phyloP scores from a whole-genome alignment of 2,329 filamentous ascomycete species.

The Trichoderma koningiopsis region DNA sequence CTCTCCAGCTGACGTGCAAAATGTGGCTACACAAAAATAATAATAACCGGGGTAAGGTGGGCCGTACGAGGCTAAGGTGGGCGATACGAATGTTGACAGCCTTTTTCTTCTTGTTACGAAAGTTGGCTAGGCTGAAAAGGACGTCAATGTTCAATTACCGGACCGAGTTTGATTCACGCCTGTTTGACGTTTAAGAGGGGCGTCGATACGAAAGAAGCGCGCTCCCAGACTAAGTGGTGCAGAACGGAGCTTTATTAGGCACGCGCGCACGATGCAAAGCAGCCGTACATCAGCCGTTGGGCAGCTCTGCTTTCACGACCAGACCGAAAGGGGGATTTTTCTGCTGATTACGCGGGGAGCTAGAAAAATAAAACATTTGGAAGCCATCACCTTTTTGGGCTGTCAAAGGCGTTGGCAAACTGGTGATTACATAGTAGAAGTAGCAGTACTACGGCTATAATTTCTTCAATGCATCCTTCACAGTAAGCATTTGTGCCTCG shows the following conservation, averaged over 20 bases:
- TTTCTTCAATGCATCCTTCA: too few species aligned
- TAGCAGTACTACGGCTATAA: neutral
- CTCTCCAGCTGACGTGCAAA: neutral
- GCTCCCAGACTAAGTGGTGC: too few species aligned
- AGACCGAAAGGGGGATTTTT: neutral
- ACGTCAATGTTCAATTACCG: neutral
- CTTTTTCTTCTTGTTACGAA: neutral
- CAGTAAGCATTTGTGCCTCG: neutral
- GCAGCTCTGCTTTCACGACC: slow-evolving; percentile 9
- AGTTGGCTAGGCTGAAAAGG: neutral
- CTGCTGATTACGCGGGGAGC: neutral
- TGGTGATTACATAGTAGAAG: neutral
- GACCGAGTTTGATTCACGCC: neutral
- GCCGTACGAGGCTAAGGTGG: neutral
- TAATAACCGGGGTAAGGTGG: neutral
- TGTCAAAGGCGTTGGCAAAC: neutral
- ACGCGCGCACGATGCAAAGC: slow-evolving; percentile 5
- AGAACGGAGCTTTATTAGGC: slow-evolving; percentile 12
- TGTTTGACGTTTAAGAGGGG: neutral
- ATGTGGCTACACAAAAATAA: neutral
- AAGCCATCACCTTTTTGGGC: neutral
- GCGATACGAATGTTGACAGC: neutral
- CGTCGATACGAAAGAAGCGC: slow-evolving; percentile 2
- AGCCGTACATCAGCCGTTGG: slow-evolving; percentile 20
- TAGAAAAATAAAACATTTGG: neutral